Conservation (phyloP, 371 early-diverging fungal genomes). For the Nematocida ironsii region DNA sequence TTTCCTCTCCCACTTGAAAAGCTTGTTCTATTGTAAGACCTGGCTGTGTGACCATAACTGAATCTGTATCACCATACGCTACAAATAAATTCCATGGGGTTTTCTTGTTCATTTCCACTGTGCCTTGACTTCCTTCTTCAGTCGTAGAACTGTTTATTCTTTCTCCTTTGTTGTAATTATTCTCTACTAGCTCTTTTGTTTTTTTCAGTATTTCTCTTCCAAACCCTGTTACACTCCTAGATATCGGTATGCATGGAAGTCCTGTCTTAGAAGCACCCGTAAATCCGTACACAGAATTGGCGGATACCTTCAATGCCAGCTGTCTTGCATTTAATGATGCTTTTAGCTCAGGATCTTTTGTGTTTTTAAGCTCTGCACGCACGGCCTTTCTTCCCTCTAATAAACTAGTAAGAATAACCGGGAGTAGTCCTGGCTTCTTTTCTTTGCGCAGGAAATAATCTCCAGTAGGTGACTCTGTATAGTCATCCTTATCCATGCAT, state of each 20-base stretch:
- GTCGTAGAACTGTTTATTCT: too few relatives aligned
- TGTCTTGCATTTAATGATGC: constrained; percentile 93
- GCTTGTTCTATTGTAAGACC: constrained; percentile 77
- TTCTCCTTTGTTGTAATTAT: constrained; percentile 72
- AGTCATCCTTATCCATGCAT: constrained; percentile 70
- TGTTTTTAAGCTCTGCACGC: constrained; percentile 79
- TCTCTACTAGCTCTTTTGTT: constrained; percentile 84
- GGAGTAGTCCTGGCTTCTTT: constrained; percentile 82
- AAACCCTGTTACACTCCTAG: constrained; percentile 93
- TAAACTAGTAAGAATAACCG: constrained; percentile 84
- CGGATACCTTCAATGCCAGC: constrained; percentile 91
- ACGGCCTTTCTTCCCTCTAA: constrained; percentile 89
- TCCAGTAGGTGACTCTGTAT: constrained; percentile 65
- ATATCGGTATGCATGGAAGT: constrained; percentile 92
- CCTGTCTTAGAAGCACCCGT: constrained; percentile 95
- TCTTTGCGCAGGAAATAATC: constrained; percentile 78
- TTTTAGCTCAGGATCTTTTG: constrained; percentile 81
- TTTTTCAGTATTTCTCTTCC: constrained; percentile 94
- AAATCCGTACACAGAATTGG: constrained; percentile 98
- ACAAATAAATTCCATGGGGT: constrained; percentile 71
- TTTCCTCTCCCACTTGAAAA: constrained; percentile 63
- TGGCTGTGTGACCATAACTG: constrained; percentile 98
- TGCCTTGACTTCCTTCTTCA: background rate
- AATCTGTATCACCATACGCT: constrained; percentile 99
- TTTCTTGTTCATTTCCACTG: background rate